Base-by-base conservation (phyloP, 495 filamentous ascomycete genomes). In the Glonium stellatum region DNA sequence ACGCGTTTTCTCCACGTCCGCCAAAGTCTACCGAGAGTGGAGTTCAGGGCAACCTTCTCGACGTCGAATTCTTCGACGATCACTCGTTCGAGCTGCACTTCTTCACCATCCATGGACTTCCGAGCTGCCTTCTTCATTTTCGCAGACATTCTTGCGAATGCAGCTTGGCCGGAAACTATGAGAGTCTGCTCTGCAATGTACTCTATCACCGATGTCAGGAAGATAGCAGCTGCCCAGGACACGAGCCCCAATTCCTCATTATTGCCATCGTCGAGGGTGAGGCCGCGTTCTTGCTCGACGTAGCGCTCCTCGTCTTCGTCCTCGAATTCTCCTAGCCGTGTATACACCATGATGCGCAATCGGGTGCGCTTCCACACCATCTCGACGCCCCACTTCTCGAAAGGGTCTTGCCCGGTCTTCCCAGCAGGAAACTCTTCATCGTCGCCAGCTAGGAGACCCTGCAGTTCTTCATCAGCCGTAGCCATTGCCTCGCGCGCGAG, bases 311-410 rank as follows among this genome's bases (percentile, higher is more conserved):
- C 93, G 54, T 97, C 95, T 65, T 97, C 90, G 74, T 96, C 92
- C 72, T 99, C 95, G 81, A 99, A 84, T 67, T 99, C 93, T 23
- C 95, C 95, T 13, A 99, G 76, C 11, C 91, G 90, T 6, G 90
- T 97, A 70, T 97, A 97, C 18, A 97, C 92, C 95, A 99, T 97
- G 69, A 92, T 93, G 55, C 93, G 83, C 57, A 99, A 74, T 52
- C 95, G 85, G 1, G 90, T 92, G 54, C 92, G 80, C 72, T 90
- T 96, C 91, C 92, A 99, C 13, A 90, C 84, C 49, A 86, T 76
- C 67, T 96, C 85, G 13, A 96, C 75, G 69, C 97, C 90, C 82
- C 92, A 96, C 57, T 86, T 84, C 1, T 77, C 76, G 52, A 71
- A 73, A 0, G 77, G 76, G 22, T 79, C 77, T 5, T 79, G 74